A percentile compares a stretch with the other conserved stretches of the same genome.
Evolutionary conservation across 257 asterid species (phyloP).

Genomic region (Nicotiana paniculata): DNA sequence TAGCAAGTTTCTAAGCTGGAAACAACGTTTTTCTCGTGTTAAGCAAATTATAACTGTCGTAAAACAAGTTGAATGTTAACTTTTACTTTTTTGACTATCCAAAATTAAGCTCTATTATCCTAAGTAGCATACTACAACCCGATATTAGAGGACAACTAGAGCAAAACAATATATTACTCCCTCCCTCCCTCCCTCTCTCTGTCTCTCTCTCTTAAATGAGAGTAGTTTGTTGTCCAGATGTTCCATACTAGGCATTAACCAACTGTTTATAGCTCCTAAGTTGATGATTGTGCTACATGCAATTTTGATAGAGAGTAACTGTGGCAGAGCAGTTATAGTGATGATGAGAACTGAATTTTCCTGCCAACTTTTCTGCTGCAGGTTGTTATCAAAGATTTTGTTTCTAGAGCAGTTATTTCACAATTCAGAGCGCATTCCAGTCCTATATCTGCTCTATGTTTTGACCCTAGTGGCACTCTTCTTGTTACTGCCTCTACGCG

Average conservation of each 20-base stretch:
- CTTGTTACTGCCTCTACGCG: constrained; percentile 44
- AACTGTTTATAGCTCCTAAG: not conserved
- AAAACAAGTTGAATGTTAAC: not conserved
- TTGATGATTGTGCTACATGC: not conserved
- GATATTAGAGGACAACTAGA: not conserved
- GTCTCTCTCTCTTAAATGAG: not conserved
- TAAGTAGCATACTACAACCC: not conserved
- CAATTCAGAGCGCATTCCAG: constrained; percentile 47
- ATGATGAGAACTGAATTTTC: not conserved
- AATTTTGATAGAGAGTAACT: not conserved
- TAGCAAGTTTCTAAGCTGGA: not conserved
- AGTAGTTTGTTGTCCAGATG: constrained; percentile 1
- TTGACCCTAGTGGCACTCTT: constrained; percentile 50
- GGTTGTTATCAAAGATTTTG: constrained; percentile 40
- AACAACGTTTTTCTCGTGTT: not conserved
- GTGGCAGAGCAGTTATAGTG: not conserved
- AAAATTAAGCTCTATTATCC: not conserved
- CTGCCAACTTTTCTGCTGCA: constrained; percentile 15
- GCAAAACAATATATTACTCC: not conserved
- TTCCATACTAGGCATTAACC: not conserved
- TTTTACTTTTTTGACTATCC: not conserved
- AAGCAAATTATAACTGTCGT: not conserved
- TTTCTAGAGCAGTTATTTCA: constrained; percentile 30
- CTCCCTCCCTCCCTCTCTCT: not conserved
- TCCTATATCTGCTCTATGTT: constrained; percentile 43